These are phyloP conservation scores for Athelia sp. DNA, from an alignment of 1,284 basidiomycete species.

Conservation along the genomic window DNA sequence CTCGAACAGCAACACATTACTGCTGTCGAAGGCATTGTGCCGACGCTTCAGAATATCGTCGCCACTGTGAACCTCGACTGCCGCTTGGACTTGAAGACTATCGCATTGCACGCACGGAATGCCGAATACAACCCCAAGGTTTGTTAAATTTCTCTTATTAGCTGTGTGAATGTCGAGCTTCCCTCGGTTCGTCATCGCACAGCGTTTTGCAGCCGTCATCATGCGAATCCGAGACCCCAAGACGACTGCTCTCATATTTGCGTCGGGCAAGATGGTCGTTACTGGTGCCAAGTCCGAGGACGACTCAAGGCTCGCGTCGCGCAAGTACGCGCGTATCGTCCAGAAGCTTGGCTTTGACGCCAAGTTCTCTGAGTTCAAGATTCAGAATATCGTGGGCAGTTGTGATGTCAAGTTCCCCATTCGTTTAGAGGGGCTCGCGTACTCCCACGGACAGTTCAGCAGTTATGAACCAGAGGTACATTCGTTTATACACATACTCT, in stretches of 20 bases:
- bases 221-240: conserved; percentile 99
- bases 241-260: conserved; percentile 99
- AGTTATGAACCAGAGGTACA: conserved; percentile 95
- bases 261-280: conserved; percentile 99
- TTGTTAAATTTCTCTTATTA: conserved; percentile 42
- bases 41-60: conserved; percentile 97
- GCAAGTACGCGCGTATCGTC: conserved; percentile 99
- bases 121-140: conserved; percentile 99
- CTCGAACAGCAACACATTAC: conserved; percentile 90
- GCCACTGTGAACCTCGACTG: conserved; percentile 99
- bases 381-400: conserved; percentile 98
- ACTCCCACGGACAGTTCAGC: conserved; percentile 97
- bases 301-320: conserved; percentile 92
- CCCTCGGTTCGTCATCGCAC: conserved; percentile 43
- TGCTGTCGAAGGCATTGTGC: conserved; percentile 91
- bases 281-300: conserved; percentile 99
- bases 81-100: conserved; percentile 96
- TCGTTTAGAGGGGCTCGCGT: conserved; percentile 95
- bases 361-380: conserved; percentile 99
- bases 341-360: conserved; percentile 99
- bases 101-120: conserved; percentile 95
- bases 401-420: conserved; percentile 99
- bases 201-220: conserved; percentile 99
- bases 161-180: conserved; percentile 57
- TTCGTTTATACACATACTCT: conserved; percentile 9